Percentiles rank a stretch among this genome's conserved stretches.
Evolutionary conservation across 768 basidiomycete species (phyloP).

Genomic region (Galerina sulciceps): DNA sequence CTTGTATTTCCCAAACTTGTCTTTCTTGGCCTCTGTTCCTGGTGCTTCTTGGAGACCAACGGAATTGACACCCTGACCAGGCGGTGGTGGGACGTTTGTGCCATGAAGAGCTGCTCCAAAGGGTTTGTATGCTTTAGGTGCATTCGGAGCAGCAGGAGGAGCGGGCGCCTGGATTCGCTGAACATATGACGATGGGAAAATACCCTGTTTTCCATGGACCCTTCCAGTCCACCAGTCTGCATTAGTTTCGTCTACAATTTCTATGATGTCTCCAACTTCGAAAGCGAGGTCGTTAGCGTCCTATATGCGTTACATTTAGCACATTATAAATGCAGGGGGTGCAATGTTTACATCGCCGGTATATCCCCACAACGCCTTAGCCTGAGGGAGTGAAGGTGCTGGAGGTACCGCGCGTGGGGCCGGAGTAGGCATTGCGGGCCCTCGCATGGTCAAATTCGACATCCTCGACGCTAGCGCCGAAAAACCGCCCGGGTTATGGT

Average conservation of each 20-base stretch:
- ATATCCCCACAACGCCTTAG: slow-evolving; percentile 69
- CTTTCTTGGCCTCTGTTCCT: slow-evolving; percentile 55
- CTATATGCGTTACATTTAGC: slow-evolving; percentile 37
- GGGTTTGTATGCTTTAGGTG: slow-evolving; percentile 41
- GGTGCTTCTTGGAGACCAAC: slow-evolving; percentile 49
- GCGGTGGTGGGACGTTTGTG: slow-evolving; percentile 39
- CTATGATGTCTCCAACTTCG: slow-evolving; percentile 73
- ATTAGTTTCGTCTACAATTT: slow-evolving; percentile 80
- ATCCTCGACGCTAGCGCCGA: slow-evolving; percentile 20
- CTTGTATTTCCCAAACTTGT: slow-evolving; percentile 58
- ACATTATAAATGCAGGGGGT: slow-evolving; percentile 17
- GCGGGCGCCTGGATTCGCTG: slow-evolving; percentile 48
- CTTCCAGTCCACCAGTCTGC: slow-evolving; percentile 88
- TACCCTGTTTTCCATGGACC: slow-evolving; percentile 63
- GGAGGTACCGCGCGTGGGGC: slow-evolving; percentile 12
- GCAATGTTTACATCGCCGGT: slow-evolving; percentile 52
- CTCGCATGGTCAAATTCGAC: slow-evolving; percentile 18
- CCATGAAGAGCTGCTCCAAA: slow-evolving; percentile 50
- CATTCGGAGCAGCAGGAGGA: slow-evolving; percentile 22
- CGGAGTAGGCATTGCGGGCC: slow-evolving; percentile 4
- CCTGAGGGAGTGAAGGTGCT: slow-evolving; percentile 34
- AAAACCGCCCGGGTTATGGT: slow-evolving; percentile 19
- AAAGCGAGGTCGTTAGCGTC: slow-evolving; percentile 84
- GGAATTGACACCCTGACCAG: slow-evolving; percentile 39
- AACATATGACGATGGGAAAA: slow-evolving; percentile 81